A percentile compares a stretch with the other conserved stretches of the same genome.
phyloP scores from a whole-genome alignment of 805 yeast species.

The Starmerella vaccinii region DNA sequence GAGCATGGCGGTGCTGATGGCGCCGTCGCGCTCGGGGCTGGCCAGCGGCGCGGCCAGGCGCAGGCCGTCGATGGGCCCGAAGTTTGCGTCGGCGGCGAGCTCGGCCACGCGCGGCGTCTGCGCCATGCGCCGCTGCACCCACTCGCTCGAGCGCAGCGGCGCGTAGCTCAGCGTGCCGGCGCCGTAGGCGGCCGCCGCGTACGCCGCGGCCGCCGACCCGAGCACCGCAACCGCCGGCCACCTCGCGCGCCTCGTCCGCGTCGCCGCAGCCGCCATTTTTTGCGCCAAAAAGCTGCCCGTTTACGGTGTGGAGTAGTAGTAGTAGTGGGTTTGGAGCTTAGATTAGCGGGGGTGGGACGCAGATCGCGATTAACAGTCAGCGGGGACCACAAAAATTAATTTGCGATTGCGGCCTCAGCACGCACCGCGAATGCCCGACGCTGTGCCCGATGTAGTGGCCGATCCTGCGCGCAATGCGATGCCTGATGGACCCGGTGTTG shows the following conservation, averaged over 20 bases:
- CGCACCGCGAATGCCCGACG: not conserved
- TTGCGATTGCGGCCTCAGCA: too few relatives aligned
- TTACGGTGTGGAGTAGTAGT: too few relatives aligned
- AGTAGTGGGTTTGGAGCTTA: too few relatives aligned
- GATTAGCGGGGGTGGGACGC: too few relatives aligned
- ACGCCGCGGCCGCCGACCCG: slow-evolving; percentile 3
- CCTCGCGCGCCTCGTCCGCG: not conserved
- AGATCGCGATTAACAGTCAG: not conserved
- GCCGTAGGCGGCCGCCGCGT: slow-evolving; percentile 3
- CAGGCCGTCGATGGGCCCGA: slow-evolving; percentile 33
- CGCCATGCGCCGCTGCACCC: slow-evolving; percentile 9
- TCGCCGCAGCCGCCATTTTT: not conserved
- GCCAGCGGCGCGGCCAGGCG: slow-evolving; percentile 36
- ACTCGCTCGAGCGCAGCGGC: slow-evolving; percentile 10
- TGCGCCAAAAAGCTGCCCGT: too few relatives aligned
- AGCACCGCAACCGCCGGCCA: not conserved
- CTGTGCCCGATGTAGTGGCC: too few relatives aligned
- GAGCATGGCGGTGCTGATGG: slow-evolving; percentile 70
- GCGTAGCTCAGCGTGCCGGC: slow-evolving; percentile 11
- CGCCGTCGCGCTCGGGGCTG: slow-evolving; percentile 33
- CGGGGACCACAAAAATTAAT: not conserved
- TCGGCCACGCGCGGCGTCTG: slow-evolving; percentile 43
- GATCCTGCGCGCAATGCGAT: too few relatives aligned
- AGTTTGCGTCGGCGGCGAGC: slow-evolving; percentile 35
- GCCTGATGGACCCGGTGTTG: too few relatives aligned